Percentiles rank a stretch among this genome's conserved stretches.
These are phyloP conservation scores for Aureobasidium zeae DNA, from an alignment of 2,329 filamentous ascomycete genomes.

Conservation along the genomic window DNA sequence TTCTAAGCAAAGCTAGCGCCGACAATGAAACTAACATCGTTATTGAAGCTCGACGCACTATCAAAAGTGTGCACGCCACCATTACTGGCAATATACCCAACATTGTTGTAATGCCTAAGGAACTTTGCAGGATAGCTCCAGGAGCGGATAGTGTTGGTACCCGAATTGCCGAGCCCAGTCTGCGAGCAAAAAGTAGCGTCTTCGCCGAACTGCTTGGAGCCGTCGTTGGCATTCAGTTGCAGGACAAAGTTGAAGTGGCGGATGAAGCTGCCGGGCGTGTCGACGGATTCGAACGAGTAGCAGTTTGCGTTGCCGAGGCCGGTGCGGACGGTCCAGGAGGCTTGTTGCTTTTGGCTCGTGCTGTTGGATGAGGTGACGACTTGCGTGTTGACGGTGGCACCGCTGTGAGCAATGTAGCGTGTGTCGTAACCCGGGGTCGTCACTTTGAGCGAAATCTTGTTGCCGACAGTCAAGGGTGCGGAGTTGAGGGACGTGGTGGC, in stretches of 20 bases:
- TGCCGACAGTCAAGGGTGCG: constrained; percentile 42
- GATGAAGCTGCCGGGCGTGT: constrained; percentile 50
- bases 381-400: constrained; percentile 45
- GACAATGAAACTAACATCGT: constrained; percentile 47
- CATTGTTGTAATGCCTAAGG: constrained; percentile 45
- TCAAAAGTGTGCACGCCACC: constrained; percentile 50
- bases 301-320: constrained; percentile 50
- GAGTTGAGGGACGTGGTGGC: constrained; percentile 39
- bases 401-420: constrained; percentile 48
- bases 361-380: constrained; percentile 44
- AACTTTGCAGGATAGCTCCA: constrained; percentile 54
- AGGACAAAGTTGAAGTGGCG: constrained; percentile 49
- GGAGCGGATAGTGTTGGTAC: constrained; percentile 45
- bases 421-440: constrained; percentile 48
- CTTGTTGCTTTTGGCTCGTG: constrained; percentile 42
- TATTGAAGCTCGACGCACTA: constrained; percentile 38
- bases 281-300: constrained; percentile 52
- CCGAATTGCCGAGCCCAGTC: constrained; percentile 41
- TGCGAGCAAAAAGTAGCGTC: constrained; percentile 56
- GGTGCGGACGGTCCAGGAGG: constrained; percentile 45
- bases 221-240: constrained; percentile 42
- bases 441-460: constrained; percentile 44
- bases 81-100: constrained; percentile 43
- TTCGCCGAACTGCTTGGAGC: constrained; percentile 48
- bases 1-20: constrained; percentile 38